Evolutionary conservation across 805 yeast genomes (phyloP).

Genomic region (Dipodascopsis uninucleata): DNA sequence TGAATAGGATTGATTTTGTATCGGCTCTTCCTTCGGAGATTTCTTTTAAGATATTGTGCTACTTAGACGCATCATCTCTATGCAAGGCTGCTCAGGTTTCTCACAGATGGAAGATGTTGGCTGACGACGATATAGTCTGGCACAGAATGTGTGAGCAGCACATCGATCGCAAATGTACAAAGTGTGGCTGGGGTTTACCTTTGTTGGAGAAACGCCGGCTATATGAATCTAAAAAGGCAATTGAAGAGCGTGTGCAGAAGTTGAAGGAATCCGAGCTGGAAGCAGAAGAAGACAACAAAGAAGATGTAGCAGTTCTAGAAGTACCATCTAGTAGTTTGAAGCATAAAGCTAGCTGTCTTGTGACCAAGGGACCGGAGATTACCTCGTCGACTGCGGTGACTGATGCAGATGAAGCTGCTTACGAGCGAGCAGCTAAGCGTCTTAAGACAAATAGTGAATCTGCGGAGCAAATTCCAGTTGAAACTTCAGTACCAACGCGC

Average conservation of each 20-base stretch:
- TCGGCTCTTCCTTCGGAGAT: constrained; percentile 81
- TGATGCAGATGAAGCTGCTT: background rate
- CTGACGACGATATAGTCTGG: constrained; percentile 97
- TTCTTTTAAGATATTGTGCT: constrained; percentile 78
- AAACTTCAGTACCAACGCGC: too few relatives aligned
- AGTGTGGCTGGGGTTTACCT: constrained; percentile 99
- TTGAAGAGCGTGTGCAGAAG: constrained; percentile 14
- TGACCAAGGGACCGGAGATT: background rate
- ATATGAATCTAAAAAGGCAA: constrained; percentile 31
- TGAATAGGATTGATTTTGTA: constrained; percentile 86
- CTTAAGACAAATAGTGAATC: background rate
- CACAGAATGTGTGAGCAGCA: constrained; percentile 98
- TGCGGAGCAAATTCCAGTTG: constrained; percentile 3
- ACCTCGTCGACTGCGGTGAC: constrained; percentile 3
- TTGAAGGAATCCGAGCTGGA: constrained; percentile 1
- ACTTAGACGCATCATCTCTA: constrained; percentile 86
- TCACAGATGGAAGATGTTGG: constrained; percentile 77
- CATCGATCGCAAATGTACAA: constrained; percentile 93
- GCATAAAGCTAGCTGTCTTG: constrained; percentile 1
- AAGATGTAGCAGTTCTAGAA: too few relatives aligned
- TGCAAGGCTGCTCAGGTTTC: constrained; percentile 94
- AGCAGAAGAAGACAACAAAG: constrained; percentile 1
- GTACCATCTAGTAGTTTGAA: background rate
- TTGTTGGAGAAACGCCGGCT: constrained; percentile 71
- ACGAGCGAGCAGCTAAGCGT: background rate